These are phyloP conservation scores for Hyaloperonospora brassicae DNA, from an alignment of 352 stramenopile genomes.

Conservation along the genomic window DNA sequence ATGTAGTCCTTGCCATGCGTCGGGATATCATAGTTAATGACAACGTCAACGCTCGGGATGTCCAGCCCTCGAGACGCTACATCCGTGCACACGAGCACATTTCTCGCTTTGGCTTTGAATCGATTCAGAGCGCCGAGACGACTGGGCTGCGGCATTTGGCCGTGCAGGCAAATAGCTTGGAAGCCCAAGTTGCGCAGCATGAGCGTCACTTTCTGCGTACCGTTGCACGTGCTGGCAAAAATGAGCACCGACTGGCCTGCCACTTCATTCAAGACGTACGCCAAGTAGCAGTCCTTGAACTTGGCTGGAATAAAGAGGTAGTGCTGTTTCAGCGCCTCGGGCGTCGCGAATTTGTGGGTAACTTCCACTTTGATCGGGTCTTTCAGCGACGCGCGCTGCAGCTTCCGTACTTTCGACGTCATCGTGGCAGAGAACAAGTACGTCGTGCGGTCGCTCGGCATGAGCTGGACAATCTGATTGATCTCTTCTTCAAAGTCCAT, in stretches of 20 bases:
- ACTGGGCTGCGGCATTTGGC: slow-evolving; percentile 97
- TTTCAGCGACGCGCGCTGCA: slow-evolving; percentile 94
- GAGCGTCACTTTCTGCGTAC: slow-evolving; percentile 92
- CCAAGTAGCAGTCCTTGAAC: slow-evolving; percentile 99
- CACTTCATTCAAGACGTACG: slow-evolving; percentile 97
- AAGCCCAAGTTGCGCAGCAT: slow-evolving; percentile 98
- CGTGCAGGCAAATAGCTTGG: slow-evolving; percentile 96
- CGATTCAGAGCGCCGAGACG: slow-evolving; percentile 95
- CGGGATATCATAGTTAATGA: slow-evolving; percentile 99
- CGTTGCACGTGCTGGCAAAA: slow-evolving; percentile 97
- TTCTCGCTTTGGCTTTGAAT: slow-evolving; percentile 91
- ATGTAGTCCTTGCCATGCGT: slow-evolving; percentile 99
- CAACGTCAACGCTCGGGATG: slow-evolving; percentile 95
- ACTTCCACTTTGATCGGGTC: slow-evolving; percentile 97
- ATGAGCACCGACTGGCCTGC: slow-evolving; percentile 95
- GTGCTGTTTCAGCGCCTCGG: slow-evolving; percentile 96
- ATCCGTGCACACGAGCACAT: slow-evolving; percentile 87
- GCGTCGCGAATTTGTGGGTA: slow-evolving; percentile 96
- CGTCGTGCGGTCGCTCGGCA: slow-evolving; percentile 91
- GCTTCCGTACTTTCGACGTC: slow-evolving; percentile 97
- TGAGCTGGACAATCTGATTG: slow-evolving; percentile 96
- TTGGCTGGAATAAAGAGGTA: slow-evolving; percentile 99
- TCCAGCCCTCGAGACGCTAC: slow-evolving; percentile 90
- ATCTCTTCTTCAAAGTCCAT: slow-evolving; percentile 99
- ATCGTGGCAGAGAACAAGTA: slow-evolving; percentile 99